Conservation (phyloP, 1,284 basidiomycete species). For the Volvariella surrecta region DNA sequence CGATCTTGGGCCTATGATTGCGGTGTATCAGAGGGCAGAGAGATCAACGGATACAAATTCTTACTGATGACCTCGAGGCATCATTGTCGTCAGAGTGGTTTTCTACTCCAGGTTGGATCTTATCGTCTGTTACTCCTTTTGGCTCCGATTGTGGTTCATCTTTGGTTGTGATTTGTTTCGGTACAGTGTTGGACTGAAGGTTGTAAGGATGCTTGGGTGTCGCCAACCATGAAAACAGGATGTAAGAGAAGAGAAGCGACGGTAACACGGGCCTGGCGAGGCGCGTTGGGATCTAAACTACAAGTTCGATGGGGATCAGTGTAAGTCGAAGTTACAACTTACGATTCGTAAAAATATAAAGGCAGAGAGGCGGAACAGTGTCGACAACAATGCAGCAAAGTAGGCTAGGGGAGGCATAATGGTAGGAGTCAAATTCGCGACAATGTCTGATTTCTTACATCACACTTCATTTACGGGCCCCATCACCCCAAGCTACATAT, state of each 20-base stretch:
- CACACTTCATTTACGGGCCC: too few relatives aligned
- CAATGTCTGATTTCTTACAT: too few relatives aligned
- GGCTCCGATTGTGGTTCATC: too few relatives aligned
- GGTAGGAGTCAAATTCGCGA: too few relatives aligned
- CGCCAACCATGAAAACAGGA: neutral
- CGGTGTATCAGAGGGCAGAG: too few relatives aligned
- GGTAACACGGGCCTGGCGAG: slow-evolving; percentile 23
- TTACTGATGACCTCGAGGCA: too few relatives aligned
- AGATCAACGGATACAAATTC: too few relatives aligned
- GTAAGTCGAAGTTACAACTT: slow-evolving; percentile 10
- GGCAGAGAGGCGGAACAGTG: slow-evolving; percentile 27
- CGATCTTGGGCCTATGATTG: too few relatives aligned
- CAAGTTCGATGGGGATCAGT: neutral
- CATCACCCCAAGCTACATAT: too few relatives aligned
- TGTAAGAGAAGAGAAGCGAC: neutral
- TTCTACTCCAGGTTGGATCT: slow-evolving; percentile 2
- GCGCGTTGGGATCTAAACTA: slow-evolving; percentile 25
- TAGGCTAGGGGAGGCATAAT: neutral
- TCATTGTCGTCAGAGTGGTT: slow-evolving; percentile 2
- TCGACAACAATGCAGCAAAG: slow-evolving; percentile 20
- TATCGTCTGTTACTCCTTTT: too few relatives aligned
- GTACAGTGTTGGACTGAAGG: too few relatives aligned
- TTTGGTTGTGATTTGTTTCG: too few relatives aligned
- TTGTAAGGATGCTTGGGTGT: neutral
- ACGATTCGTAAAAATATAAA: slow-evolving; percentile 36